Evolutionary conservation across 2,329 filamentous ascomycete species (phyloP), one percentile per base, ranked within the genome.

Genomic region (Sporothrix brasiliensis): DNA sequence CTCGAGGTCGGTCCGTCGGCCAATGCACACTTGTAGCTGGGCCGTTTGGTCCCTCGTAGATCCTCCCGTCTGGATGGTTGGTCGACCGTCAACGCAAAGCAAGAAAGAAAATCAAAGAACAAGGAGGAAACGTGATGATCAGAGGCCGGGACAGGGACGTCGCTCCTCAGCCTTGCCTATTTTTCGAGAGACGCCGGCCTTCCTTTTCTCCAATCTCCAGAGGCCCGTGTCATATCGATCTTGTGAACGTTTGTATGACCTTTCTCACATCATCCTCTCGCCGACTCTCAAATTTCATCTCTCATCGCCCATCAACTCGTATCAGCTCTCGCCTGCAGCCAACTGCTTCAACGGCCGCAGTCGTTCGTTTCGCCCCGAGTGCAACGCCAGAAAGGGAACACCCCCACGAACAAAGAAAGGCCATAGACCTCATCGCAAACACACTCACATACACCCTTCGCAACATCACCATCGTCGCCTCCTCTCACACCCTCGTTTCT

Each of bases 301-400:
- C n/a, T n/a, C 1, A 13, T 44, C 41, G 24, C 24, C 1, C 13
- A 34, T 34, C 34, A 34, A 49, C 41, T 11, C 16, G 27, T 14
- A 49, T 16, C 41, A 27, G 5, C 21, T 21, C 44, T 39, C 27
- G 19, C 61, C 47, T 34, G 44, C 44, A 66, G 52, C 63, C 39
- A 24, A 27, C 63, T 30, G 19, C 63, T 66, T 21, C 24, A 65
- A 50, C 61, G 61, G 44, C 41, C 44, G 60, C 60, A 49, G 60
- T 50, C 60, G 41, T 65, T 66, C 47, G 44, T 52, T 39, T 52
- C 47, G 44, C 44, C 61, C 47, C 61, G 61, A 52, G 61, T 66
- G 47, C 11, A 19, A 66, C 61, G 19, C 6, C 30, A 14, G 44
- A 65, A 27, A 16, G 60, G 44, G 16, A 27, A 21, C 47, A 47